A percentile compares a stretch with the other conserved stretches of the same genome.
These are phyloP conservation scores for Saposhnikovia divaricata DNA, from an alignment of 129 eudicot genomes.

Conservation along the genomic window DNA sequence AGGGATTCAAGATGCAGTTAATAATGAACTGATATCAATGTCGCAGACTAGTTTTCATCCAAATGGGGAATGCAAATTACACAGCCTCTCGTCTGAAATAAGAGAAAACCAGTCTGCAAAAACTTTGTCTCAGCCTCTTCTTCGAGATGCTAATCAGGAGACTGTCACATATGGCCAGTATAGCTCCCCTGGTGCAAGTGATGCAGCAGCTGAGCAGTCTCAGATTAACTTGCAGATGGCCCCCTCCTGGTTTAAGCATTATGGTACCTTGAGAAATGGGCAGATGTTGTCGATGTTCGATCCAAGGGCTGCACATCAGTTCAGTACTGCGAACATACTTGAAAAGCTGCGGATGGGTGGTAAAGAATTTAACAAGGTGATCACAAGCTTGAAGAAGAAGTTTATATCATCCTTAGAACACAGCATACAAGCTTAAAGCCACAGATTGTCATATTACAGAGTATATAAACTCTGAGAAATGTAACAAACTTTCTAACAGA, in stretches of 20 bases:
- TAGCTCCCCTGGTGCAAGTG: conserved; percentile 8
- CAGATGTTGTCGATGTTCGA: conserved; percentile 22
- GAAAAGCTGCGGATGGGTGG: conserved; percentile 26
- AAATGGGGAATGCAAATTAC: not conserved
- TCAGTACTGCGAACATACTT: conserved; percentile 15
- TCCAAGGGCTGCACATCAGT: conserved; percentile 21
- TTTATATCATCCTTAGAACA: no score
- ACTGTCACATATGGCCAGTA: conserved; percentile 5
- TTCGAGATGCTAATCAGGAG: conserved; percentile 26
- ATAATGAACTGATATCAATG: not conserved
- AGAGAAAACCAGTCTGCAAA: conserved; percentile 20
- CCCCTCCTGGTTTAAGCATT: conserved; percentile 32
- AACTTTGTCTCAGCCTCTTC: conserved; percentile 23
- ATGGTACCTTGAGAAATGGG: conserved; percentile 25
- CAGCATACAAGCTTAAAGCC: no score
- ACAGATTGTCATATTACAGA: no score
- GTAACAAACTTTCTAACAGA: no score
- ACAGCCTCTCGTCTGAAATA: conserved; percentile 7
- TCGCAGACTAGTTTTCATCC: not conserved
- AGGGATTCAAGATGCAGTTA: conserved; percentile 9
- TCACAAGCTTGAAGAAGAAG: no score
- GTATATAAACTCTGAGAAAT: no score
- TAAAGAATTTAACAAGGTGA: no score
- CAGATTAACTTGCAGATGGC: conserved; percentile 29
- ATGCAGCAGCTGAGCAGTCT: conserved; percentile 15